These are phyloP conservation scores for Tricholoma bakamatsutake DNA, from an alignment of 768 basidiomycete species.

Conservation along the genomic window DNA sequence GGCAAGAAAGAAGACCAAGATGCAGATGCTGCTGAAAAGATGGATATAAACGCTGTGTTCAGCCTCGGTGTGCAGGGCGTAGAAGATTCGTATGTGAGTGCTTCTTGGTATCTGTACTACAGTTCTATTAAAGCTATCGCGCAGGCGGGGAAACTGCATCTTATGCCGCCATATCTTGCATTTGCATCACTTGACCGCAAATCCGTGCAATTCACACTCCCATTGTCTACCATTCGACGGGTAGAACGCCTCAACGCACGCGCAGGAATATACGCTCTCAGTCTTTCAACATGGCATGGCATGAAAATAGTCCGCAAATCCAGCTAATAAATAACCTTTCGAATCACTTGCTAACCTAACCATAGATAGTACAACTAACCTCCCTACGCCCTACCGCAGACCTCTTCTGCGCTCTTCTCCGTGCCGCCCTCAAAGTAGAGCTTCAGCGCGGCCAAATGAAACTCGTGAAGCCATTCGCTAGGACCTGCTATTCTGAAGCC, in stretches of 20 bases:
- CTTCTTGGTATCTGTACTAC: neutral
- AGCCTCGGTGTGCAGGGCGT: slow-evolving; percentile 72
- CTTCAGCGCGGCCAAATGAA: slow-evolving; percentile 93
- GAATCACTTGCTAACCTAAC: neutral
- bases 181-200: slow-evolving; percentile 90
- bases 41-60: slow-evolving; percentile 88
- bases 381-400: slow-evolving; percentile 91
- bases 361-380: slow-evolving; percentile 87
- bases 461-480: slow-evolving; percentile 80
- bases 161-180: slow-evolving; percentile 85
- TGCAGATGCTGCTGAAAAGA: slow-evolving; percentile 47
- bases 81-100: slow-evolving; percentile 89
- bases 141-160: slow-evolving; percentile 85
- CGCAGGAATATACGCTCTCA: slow-evolving; percentile 94
- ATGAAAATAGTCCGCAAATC: slow-evolving; percentile 73
- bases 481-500: slow-evolving; percentile 93
- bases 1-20: too few relatives aligned
- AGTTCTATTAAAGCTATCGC: neutral
- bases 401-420: slow-evolving; percentile 82
- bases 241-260: slow-evolving; percentile 93
- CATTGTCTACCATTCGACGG: slow-evolving; percentile 85
- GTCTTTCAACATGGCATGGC: slow-evolving; percentile 89
- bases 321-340: too few relatives aligned
- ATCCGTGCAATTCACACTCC: slow-evolving; percentile 86
- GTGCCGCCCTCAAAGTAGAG: slow-evolving; percentile 85